Base-by-base conservation (phyloP, 139 green algal genomes). In the Chlamydomonas eustigma region DNA sequence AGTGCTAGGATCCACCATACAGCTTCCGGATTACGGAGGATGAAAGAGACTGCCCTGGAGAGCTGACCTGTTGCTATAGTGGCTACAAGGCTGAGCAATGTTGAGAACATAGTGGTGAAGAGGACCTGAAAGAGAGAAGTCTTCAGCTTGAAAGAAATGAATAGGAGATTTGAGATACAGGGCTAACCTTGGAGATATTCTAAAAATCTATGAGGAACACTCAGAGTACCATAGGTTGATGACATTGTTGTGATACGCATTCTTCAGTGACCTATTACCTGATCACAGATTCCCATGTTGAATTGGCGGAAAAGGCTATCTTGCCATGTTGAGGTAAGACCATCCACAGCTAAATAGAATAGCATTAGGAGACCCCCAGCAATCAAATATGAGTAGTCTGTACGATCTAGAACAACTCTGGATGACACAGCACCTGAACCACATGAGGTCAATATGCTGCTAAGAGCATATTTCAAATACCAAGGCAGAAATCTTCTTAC, bases 291-390 rank as follows among this genome's bases (percentile, higher is more conserved):
- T 37, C 85, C 90, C 90, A 98, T 97, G 5, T 92, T 78, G 78
- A 93, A 94, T 6, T 90, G 90, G 5, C 38, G 28, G 66, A 87
- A 87, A 75, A 87, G 50, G 1, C 37, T 66, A 78, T 87, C 94
- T 82, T 98, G 93, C 78, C 95, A 98, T 4, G 93, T 98, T 51
- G 88, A 94, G 2, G 94, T 98, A 80, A 98, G 97, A 32, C 94
- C 93, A 75, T 98, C 94, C 74, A 96, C 94, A 18, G 74, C 87
- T n/a, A 98, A 86, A 84, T 98, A 97, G 12, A 86, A 82, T 31
- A 91, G 24, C 94, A 98, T 97, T 28, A 98, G 88, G 33, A 77
- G 35, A 18, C 86, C 34, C 28, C 94, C 94, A 4, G 71, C 86
- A 34, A 85, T 8, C 51, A 74, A 76, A 28, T 44, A 50, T 24